A percentile compares a stretch with the other conserved stretches of the same genome.
phyloP scores from a whole-genome alignment of 768 basidiomycete genomes.

The Termitomyces sp. region DNA sequence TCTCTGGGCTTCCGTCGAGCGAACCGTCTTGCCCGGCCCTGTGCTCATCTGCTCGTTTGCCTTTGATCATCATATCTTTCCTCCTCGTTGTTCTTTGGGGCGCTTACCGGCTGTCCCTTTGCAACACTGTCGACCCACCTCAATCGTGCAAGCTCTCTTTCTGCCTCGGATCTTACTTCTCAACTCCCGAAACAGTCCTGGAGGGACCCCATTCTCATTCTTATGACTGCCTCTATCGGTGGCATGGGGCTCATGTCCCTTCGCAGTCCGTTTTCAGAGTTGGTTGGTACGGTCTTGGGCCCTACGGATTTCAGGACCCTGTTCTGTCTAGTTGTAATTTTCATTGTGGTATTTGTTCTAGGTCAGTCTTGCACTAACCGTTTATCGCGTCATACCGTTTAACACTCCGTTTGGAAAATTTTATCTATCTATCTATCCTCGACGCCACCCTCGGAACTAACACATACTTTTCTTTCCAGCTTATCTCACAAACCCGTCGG shows the following conservation, averaged over 20 bases:
- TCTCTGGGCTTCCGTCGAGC: slow-evolving; percentile 11
- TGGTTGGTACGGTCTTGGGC: slow-evolving; percentile 43
- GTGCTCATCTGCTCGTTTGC: slow-evolving; percentile 1
- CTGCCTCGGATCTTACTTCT: slow-evolving; percentile 30
- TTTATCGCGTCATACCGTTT: background rate
- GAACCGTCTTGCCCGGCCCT: slow-evolving; percentile 11
- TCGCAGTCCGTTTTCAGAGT: slow-evolving; percentile 47
- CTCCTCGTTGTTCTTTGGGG: slow-evolving; percentile 11
- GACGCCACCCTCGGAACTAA: slow-evolving; percentile 11
- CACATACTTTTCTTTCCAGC: slow-evolving; percentile 41
- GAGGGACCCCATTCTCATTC: slow-evolving; percentile 44
- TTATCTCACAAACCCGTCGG: slow-evolving; percentile 91
- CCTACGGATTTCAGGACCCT: slow-evolving; percentile 67
- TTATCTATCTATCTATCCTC: background rate
- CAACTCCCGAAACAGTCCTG: slow-evolving; percentile 29
- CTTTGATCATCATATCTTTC: background rate
- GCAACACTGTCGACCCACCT: slow-evolving; percentile 37
- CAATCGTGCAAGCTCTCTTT: slow-evolving; percentile 23
- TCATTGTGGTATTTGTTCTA: slow-evolving; percentile 64
- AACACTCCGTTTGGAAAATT: background rate
- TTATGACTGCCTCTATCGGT: slow-evolving; percentile 65
- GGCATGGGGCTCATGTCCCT: slow-evolving; percentile 57
- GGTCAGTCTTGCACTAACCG: slow-evolving; percentile 39
- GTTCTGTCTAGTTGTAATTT: slow-evolving; percentile 63
- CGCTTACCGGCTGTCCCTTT: slow-evolving; percentile 22